Base-by-base conservation (phyloP, 1,139 yeast species). In the Nematodospora anomalae region DNA sequence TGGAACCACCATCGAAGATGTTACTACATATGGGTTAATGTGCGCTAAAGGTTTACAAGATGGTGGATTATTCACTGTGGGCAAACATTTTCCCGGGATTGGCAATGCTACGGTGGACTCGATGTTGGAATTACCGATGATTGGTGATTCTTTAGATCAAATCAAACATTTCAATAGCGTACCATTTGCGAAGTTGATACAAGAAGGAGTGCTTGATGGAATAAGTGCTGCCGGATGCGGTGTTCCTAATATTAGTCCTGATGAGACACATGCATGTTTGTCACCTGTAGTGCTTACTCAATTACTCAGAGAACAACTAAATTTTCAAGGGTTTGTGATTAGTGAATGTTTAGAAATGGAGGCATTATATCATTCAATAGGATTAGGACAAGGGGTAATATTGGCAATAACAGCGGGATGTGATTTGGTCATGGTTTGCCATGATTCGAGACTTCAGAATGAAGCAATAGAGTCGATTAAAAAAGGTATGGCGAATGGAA, bases 281-380 rank as follows among this genome's bases (percentile, higher is more conserved):
- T 72, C 79, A 15, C 83, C 83, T 4, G 58, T 72, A n/a, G 62
- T 80, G 3, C 62, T 80, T n/a, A 69, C 70, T 32, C 78, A 72
- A 36, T 55, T 80, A 25, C 58, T 80, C 25, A 57, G 87, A 23
- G 62, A 67, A 26, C 79, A 79, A 16, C 52, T 80, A 47, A 69
- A 71, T 1, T 80, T 76, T 50, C 67, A 77, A 14, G 85, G 85
- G 1, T 71, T 79, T 25, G 82, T 78, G n/a, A 63, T 80, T 7
- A 69, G 80, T 45, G 87, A 80, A 50, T 80, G 85, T 50, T 59
- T 80, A 35, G 86, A 80, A 49, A 71, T 80, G 79, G 84, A 80
- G 41, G 78, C 84, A 1, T 58, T 80, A 24, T 77, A 76, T 51
- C 80, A 76, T 40, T 76, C 79, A 12, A 74, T 79, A 20, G 87